phyloP scores from a whole-genome alignment of 306 rosid species.

The Vigna unguiculata region DNA sequence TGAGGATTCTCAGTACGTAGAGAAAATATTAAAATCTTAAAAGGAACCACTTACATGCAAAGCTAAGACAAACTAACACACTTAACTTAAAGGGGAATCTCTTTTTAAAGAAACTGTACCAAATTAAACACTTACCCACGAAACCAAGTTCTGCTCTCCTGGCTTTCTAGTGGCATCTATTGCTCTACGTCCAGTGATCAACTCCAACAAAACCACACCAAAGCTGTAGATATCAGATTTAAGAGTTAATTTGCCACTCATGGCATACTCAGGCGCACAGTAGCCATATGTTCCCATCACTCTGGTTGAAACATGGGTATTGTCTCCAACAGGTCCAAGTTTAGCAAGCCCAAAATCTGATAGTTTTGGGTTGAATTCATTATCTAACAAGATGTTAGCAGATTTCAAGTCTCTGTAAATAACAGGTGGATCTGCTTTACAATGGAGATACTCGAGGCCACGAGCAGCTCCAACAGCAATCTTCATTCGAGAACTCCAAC shows the following conservation, averaged over 20 bases:
- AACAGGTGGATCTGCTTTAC: slow-evolving; percentile 93
- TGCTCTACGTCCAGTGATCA: slow-evolving; percentile 90
- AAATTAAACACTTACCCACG: slow-evolving; percentile 70
- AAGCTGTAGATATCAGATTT: slow-evolving; percentile 97
- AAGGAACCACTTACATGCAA: slow-evolving; percentile 31
- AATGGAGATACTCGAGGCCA: slow-evolving; percentile 94
- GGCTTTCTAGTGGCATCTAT: slow-evolving; percentile 64
- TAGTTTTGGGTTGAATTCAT: slow-evolving; percentile 81
- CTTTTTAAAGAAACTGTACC: background rate
- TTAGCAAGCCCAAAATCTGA: slow-evolving; percentile 98
- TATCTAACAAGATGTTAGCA: slow-evolving; percentile 85
- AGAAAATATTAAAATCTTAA: background rate
- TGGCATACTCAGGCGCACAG: slow-evolving; percentile 98
- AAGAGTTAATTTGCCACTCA: slow-evolving; percentile 95
- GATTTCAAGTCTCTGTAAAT: slow-evolving; percentile 96
- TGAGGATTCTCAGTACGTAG: slow-evolving; percentile 10
- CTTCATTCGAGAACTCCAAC: slow-evolving; percentile 85
- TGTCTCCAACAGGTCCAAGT: slow-evolving; percentile 97
- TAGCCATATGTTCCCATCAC: slow-evolving; percentile 98
- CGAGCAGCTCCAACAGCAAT: slow-evolving; percentile 90
- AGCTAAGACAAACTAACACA: slow-evolving; percentile 19
- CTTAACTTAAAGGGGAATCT: slow-evolving; percentile 16
- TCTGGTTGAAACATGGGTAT: slow-evolving; percentile 96
- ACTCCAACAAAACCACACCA: slow-evolving; percentile 96
- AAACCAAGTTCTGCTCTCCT: slow-evolving; percentile 89